Evolutionary conservation across 1,139 yeast genomes (phyloP).

Genomic region (Candida labiduridarum): DNA sequence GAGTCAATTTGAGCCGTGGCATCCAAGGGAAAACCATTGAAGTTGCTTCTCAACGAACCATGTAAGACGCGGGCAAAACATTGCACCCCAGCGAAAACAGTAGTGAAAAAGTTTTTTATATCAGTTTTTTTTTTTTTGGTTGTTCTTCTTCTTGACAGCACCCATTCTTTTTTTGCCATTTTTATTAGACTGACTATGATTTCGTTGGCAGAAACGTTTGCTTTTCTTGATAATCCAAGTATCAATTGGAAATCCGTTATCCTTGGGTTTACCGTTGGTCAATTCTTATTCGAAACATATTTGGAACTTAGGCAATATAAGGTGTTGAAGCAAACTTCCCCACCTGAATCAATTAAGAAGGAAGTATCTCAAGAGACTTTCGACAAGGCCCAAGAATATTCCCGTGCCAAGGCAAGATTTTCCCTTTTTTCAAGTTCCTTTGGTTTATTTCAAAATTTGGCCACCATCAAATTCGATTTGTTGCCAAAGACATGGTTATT

Average conservation of each 20-base stretch:
- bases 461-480: constrained; percentile 59
- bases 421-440: constrained; percentile 58
- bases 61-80: too few relatives aligned
- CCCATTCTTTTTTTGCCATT: too few relatives aligned
- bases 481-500: constrained; percentile 71
- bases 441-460: constrained; percentile 57
- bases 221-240: constrained; percentile 46
- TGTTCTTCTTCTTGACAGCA: too few relatives aligned
- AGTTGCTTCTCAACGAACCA: too few relatives aligned
- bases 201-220: constrained; percentile 28
- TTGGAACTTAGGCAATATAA: constrained; percentile 76
- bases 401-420: constrained; percentile 79
- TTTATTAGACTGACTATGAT: constrained; percentile 8
- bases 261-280: constrained; percentile 74
- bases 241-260: constrained; percentile 81
- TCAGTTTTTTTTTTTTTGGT: too few relatives aligned
- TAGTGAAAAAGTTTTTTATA: background rate
- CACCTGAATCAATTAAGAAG: constrained; percentile 65
- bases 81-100: background rate
- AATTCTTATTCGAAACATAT: constrained; percentile 73
- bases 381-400: constrained; percentile 75
- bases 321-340: constrained; percentile 54
- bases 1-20: too few relatives aligned
- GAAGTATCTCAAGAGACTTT: constrained; percentile 75
- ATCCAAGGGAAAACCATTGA: too few relatives aligned